These are phyloP conservation scores for Carex cristatella DNA, from an alignment of 176 grass and related monocot species.

Conservation along the genomic window DNA sequence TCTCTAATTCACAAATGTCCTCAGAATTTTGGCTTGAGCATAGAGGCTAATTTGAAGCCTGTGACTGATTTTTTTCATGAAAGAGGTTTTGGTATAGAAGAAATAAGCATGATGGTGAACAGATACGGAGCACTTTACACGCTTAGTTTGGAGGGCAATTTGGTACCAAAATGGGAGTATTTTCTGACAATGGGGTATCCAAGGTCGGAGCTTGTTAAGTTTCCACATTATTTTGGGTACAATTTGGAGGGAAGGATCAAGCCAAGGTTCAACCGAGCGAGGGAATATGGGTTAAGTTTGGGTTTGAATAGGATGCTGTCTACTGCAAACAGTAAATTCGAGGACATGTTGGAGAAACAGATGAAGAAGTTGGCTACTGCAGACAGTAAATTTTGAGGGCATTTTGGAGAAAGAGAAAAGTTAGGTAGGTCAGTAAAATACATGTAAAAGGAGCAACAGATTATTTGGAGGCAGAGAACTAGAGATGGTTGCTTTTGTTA, in stretches of 20 bases:
- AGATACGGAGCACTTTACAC: slow-evolving; percentile 74
- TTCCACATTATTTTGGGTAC: slow-evolving; percentile 91
- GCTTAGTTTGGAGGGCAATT: slow-evolving; percentile 70
- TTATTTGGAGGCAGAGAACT: neutral
- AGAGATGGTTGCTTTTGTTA: neutral
- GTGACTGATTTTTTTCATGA: slow-evolving; percentile 66
- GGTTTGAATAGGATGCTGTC: slow-evolving; percentile 71
- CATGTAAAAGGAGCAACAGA: neutral
- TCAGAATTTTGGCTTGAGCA: slow-evolving; percentile 77
- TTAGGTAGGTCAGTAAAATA: neutral
- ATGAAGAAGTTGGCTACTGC: slow-evolving; percentile 33
- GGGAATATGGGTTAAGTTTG: slow-evolving; percentile 49
- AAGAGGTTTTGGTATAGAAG: slow-evolving; percentile 49
- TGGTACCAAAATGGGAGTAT: slow-evolving; percentile 78
- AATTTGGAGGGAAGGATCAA: slow-evolving; percentile 66
- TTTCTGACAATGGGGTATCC: slow-evolving; percentile 78
- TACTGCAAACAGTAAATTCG: slow-evolving; percentile 53
- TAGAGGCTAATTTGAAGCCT: slow-evolving; percentile 76
- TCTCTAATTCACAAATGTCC: slow-evolving; percentile 79
- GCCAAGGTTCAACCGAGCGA: slow-evolving; percentile 57
- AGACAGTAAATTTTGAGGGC: slow-evolving; percentile 55
- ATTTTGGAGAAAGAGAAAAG: slow-evolving; percentile 47
- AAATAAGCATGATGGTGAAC: slow-evolving; percentile 73
- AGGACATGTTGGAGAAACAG: slow-evolving; percentile 51
- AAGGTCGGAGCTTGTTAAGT: slow-evolving; percentile 74